These are phyloP conservation scores for Phytopythium delawarense DNA, from an alignment of 352 stramenopile genomes.

Conservation along the genomic window DNA sequence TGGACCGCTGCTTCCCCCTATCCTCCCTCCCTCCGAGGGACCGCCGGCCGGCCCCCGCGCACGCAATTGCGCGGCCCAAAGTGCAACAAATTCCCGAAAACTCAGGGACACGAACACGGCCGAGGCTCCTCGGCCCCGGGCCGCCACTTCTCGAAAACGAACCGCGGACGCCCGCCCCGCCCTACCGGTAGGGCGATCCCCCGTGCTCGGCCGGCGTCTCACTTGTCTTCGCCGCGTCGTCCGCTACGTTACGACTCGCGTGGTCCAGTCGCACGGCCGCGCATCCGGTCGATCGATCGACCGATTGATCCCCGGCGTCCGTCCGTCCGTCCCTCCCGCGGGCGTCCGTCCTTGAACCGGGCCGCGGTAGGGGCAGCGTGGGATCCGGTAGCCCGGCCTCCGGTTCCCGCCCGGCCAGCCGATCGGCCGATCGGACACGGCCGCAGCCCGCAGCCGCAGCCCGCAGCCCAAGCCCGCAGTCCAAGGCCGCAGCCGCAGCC, in stretches of 20 bases:
- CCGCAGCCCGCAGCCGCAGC: too few relatives aligned
- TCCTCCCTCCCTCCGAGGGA: neutral
- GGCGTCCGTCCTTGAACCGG: neutral
- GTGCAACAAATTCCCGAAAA: constrained; percentile 1
- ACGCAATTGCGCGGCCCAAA: constrained; percentile 5
- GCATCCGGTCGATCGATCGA: neutral
- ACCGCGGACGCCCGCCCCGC: too few relatives aligned
- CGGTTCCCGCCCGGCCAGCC: neutral
- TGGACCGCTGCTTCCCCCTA: constrained; percentile 1
- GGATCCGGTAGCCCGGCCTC: neutral
- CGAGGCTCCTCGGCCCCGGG: neutral
- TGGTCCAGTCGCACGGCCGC: neutral
- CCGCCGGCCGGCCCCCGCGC: neutral
- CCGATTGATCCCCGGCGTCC: too few relatives aligned
- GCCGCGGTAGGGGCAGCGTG: neutral
- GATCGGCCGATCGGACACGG: neutral
- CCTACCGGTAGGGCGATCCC: neutral
- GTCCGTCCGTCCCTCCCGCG: too few relatives aligned
- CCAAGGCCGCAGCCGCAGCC: too few relatives aligned
- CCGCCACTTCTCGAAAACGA: neutral
- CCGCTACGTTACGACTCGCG: neutral
- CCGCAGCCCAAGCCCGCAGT: neutral
- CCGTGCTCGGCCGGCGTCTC: neutral
- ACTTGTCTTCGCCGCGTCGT: neutral
- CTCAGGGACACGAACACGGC: neutral